Evolutionary conservation across 31 red algal species (phyloP).

Genomic region (Odonthalia washingtoniensis): DNA sequence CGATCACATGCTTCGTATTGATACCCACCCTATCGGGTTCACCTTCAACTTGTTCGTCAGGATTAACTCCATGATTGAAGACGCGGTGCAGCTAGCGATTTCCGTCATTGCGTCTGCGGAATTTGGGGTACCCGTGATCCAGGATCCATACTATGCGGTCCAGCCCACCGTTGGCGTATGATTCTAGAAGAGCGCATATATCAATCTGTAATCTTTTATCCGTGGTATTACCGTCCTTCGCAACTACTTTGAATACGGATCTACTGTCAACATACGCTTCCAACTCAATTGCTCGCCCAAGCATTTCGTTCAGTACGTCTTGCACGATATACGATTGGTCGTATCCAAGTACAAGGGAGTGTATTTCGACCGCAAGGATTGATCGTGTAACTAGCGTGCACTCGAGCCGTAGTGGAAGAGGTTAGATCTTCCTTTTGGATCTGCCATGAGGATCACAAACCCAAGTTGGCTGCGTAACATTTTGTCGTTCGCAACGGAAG

Average conservation of each 20-base stretch:
- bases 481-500: constrained; percentile 8
- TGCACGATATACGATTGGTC: background rate
- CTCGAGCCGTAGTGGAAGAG: constrained; percentile 20
- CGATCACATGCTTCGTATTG: too few species aligned
- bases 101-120: too few species aligned
- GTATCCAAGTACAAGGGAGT: constrained; percentile 15
- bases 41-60: too few species aligned
- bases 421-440: background rate
- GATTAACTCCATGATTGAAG: too few species aligned
- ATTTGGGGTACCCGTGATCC: too few species aligned
- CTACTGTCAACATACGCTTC: constrained; percentile 36
- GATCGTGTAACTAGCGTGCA: constrained; percentile 26
- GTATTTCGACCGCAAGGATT: constrained; percentile 32
- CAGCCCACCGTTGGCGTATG: too few species aligned
- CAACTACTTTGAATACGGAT: constrained; percentile 26
- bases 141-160: too few species aligned
- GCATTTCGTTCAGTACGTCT: constrained; percentile 7
- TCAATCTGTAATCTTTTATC: constrained; percentile 36
- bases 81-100: too few species aligned
- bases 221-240: background rate
- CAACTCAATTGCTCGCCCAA: background rate
- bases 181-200: constrained; percentile 19
- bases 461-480: background rate
- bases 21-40: too few species aligned
- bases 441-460: constrained; percentile 16